Evolutionary conservation across 2,329 filamentous ascomycete species (phyloP).

Genomic region (Aspergillus latus): DNA sequence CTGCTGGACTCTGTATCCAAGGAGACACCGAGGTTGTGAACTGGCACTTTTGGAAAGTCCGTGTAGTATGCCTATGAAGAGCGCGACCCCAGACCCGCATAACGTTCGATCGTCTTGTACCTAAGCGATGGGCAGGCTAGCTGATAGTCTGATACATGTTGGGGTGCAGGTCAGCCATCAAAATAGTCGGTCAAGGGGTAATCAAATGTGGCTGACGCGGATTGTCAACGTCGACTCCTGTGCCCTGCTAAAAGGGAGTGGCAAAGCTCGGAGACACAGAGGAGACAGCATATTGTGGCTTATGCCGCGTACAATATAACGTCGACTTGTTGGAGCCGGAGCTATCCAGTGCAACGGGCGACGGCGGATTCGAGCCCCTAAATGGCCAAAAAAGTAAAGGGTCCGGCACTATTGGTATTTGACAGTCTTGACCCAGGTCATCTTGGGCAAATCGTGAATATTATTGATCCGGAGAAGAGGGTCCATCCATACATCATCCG

Average conservation of each 20-base stretch:
- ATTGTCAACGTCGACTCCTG: neutral
- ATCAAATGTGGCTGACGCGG: constrained; percentile 5
- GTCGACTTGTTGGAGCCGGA: neutral
- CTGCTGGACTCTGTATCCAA: neutral
- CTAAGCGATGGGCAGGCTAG: neutral
- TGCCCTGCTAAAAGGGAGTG: neutral
- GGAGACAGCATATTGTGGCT: neutral
- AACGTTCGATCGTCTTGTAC: neutral
- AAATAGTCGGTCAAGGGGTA: neutral
- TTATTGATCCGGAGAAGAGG: neutral
- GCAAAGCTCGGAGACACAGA: neutral
- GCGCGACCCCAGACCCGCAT: constrained; percentile 10
- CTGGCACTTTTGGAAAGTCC: too few relatives aligned
- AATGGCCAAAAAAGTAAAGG: constrained; percentile 17
- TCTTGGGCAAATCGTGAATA: constrained; percentile 2
- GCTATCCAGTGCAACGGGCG: neutral
- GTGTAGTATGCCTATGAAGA: neutral
- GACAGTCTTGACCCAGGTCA: constrained; percentile 19
- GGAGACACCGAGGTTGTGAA: neutral
- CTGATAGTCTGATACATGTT: neutral
- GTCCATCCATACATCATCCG: neutral
- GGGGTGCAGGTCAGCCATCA: neutral
- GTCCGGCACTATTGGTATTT: constrained; percentile 26
- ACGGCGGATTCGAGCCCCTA: constrained; percentile 15
- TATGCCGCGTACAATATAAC: neutral